These are phyloP conservation scores for Chlorencoelia australis DNA, from an alignment of 2,329 filamentous ascomycete genomes.

Conservation along the genomic window DNA sequence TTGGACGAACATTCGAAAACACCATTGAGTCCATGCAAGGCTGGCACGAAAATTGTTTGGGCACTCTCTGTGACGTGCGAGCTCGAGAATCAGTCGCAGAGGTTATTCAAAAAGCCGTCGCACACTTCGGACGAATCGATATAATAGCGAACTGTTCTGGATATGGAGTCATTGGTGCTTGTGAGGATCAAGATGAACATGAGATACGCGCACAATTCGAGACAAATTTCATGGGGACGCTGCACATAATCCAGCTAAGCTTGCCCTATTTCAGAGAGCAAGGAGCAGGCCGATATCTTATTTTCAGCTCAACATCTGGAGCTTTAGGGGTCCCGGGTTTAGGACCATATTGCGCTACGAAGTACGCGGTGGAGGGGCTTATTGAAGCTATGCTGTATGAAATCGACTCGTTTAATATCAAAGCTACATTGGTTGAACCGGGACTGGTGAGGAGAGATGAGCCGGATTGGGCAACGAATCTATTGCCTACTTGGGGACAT, in stretches of 20 bases:
- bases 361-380: conserved; percentile 91
- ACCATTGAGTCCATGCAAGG: conserved; percentile 60
- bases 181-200: conserved; percentile 93
- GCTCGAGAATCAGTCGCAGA: conserved; percentile 65
- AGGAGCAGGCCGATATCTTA: conserved; percentile 71
- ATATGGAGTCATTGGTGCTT: conserved; percentile 90
- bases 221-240: conserved; percentile 92
- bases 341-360: conserved; percentile 91
- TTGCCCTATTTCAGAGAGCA: conserved; percentile 79
- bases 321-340: conserved; percentile 88
- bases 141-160: conserved; percentile 90
- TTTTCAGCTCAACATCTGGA: conserved; percentile 88
- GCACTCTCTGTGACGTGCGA: conserved; percentile 82
- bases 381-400: conserved; percentile 97
- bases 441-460: conserved; percentile 84
- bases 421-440: conserved; percentile 85
- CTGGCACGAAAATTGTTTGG: conserved; percentile 63
- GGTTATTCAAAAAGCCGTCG: conserved; percentile 60
- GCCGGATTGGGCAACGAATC: conserved; percentile 40
- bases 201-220: conserved; percentile 94
- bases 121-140: conserved; percentile 72
- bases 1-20: conserved; percentile 75
- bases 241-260: conserved; percentile 85
- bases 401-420: conserved; percentile 83
- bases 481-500: conserved; percentile 76